Base-by-base conservation (phyloP, 208 protist species). In the Trypanosoma theileri region DNA sequence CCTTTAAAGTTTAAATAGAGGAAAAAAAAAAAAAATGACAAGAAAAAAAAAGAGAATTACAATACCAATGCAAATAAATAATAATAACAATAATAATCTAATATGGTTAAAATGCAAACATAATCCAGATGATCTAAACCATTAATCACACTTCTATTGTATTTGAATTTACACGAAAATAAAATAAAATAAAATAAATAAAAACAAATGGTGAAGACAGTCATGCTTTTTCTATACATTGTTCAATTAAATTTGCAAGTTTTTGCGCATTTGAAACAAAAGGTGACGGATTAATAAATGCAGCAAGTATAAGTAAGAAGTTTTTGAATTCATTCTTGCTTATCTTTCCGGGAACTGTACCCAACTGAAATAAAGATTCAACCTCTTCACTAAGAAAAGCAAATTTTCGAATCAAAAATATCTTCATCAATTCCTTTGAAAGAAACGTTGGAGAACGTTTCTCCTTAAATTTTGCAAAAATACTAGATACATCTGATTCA, bases 271-370 rank as follows among this genome's bases (percentile, higher is more conserved):
- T 45, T 19, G 79, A 54, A 0, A 73, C 61, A 66, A 93, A 96
- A 10, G 91, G 91, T 26, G 86, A 93, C 1, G 91, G 84, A 52
- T 91, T 79, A 11, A 86, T 46, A 68, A 82, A 85, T 4, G 64
- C 44, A 22, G 82, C 71, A 1, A 83, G 74, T 44, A 76, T 41
- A 63, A 81, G 72, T 22, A 93, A 71, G 54, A 93, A 74, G 55
- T 79, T 77, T 17, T 82, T 65, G n/a, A 96, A 68, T 31, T 91
- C 81, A 7, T 83, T 72, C 22, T 75, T 76, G 26, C 54, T 59
- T 26, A 92, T 77, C 48, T 72, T 76, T 31, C 75, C 70, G 31
- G 21, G 16, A 8, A 79, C 66, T 16, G 64, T 53, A 11, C 74
- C 74, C 19, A 75, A 45, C 6, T 55, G 22, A 56, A 77, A 80